Percentiles rank a stretch among this genome's conserved stretches.
phyloP scores from a whole-genome alignment of 441 rosid species.

The Aleurites moluccanus region DNA sequence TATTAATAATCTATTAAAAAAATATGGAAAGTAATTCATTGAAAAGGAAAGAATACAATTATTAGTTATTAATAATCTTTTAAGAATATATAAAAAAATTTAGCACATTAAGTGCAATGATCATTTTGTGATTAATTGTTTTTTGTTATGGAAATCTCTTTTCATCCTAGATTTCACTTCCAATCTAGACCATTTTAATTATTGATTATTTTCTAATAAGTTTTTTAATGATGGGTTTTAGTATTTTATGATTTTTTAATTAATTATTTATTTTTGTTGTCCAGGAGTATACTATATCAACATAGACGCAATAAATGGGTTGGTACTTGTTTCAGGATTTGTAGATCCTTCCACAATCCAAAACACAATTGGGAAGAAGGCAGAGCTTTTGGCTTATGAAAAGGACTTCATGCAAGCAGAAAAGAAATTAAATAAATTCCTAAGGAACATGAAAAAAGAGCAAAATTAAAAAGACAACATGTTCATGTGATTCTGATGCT shows the following conservation, averaged over 20 bases:
- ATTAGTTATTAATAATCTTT: too few species aligned
- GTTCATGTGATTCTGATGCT: neutral
- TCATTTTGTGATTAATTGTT: too few species aligned
- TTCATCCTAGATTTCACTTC: neutral
- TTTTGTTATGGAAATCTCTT: too few species aligned
- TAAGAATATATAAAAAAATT: too few species aligned
- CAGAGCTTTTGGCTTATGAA: slow-evolving; percentile 24
- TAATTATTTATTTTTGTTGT: neutral
- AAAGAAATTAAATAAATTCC: slow-evolving; percentile 1
- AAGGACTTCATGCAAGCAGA: slow-evolving; percentile 18
- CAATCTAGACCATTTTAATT: neutral
- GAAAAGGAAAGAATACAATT: too few species aligned
- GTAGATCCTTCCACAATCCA: slow-evolving; percentile 18
- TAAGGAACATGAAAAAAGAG: neutral
- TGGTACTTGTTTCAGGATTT: slow-evolving; percentile 24
- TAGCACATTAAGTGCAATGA: too few species aligned
- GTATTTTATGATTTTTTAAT: neutral
- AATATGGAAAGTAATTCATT: too few species aligned
- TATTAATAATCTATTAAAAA: too few species aligned
- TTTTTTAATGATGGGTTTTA: neutral
- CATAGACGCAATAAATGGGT: slow-evolving; percentile 19
- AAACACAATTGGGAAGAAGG: slow-evolving; percentile 10
- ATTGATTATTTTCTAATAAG: neutral
- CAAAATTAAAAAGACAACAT: neutral
- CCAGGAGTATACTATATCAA: slow-evolving; percentile 25